Conservation (phyloP, 768 basidiomycete genomes). For the Daedalea quercina region DNA sequence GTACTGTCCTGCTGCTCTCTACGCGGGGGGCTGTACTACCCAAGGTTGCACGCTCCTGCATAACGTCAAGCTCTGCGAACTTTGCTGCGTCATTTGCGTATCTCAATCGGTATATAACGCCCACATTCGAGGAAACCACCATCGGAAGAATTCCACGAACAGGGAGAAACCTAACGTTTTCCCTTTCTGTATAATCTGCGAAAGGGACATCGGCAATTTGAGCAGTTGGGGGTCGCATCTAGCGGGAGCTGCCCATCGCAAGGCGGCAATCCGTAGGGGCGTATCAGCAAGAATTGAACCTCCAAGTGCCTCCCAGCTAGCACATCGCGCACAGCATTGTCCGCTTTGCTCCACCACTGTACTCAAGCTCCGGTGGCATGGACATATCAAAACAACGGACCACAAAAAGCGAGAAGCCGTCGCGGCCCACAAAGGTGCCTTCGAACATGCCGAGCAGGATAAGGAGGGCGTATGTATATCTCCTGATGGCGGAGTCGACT, state of each 20-base stretch:
- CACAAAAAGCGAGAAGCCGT: conserved; percentile 35
- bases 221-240: conserved; percentile 1
- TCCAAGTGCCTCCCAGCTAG: conserved; percentile 23
- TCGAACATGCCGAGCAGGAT: conserved; percentile 50
- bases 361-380: conserved; percentile 27
- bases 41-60: conserved; percentile 6
- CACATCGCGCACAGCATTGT: conserved; percentile 20
- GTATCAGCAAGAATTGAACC: conserved; percentile 21
- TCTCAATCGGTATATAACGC: background rate
- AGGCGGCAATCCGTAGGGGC: background rate
- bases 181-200: conserved; percentile 10
- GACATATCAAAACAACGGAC: conserved; percentile 22
- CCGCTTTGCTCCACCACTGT: conserved; percentile 22
- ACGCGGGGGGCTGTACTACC: background rate
- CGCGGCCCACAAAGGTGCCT: conserved; percentile 31
- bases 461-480: conserved; percentile 43
- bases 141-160: background rate
- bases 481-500: conserved; percentile 31
- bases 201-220: background rate
- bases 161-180: background rate
- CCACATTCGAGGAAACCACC: conserved; percentile 9
- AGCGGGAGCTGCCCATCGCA: background rate
- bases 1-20: background rate
- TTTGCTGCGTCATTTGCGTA: conserved; percentile 13
- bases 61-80: conserved; percentile 16